Percentiles rank a stretch among this genome's conserved stretches.
Evolutionary conservation across 2,329 filamentous ascomycete genomes (phyloP).

Genomic region (Trichoderma breve): DNA sequence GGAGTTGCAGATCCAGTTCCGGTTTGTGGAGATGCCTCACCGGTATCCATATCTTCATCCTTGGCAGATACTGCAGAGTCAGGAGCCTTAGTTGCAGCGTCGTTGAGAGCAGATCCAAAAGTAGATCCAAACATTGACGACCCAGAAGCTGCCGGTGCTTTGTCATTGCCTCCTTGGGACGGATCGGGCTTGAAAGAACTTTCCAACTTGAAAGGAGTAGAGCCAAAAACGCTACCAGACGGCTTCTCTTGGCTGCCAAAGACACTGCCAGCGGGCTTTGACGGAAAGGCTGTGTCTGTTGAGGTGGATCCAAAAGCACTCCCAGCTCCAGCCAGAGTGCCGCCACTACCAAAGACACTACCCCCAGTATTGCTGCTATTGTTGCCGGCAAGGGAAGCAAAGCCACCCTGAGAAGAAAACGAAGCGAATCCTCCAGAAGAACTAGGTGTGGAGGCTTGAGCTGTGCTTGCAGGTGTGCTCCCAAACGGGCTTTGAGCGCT

Average conservation of each 20-base stretch:
- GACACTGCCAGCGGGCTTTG: slow-evolving; percentile 37
- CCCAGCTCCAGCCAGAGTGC: slow-evolving; percentile 35
- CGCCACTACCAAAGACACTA: slow-evolving; percentile 38
- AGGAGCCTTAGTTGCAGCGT: slow-evolving; percentile 40
- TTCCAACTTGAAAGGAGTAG: slow-evolving; percentile 63
- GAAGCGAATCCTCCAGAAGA: slow-evolving; percentile 51
- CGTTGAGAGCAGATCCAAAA: slow-evolving; percentile 59
- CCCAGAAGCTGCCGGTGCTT: slow-evolving; percentile 41
- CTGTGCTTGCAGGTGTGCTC: slow-evolving; percentile 27
- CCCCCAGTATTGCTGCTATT: slow-evolving; percentile 35
- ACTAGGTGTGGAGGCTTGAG: slow-evolving; percentile 32
- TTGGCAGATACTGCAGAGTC: slow-evolving; percentile 38
- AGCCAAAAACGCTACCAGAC: slow-evolving; percentile 42
- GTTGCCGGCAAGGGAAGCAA: slow-evolving; percentile 46
- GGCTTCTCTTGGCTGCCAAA: slow-evolving; percentile 57
- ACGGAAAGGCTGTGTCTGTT: slow-evolving; percentile 44
- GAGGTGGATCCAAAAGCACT: slow-evolving; percentile 34
- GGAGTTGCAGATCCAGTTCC: slow-evolving; percentile 48
- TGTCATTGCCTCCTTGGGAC: slow-evolving; percentile 57
- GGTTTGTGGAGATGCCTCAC: slow-evolving; percentile 36
- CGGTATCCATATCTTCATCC: slow-evolving; percentile 54
- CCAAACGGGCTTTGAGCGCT: slow-evolving; percentile 40
- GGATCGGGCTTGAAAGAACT: slow-evolving; percentile 67
- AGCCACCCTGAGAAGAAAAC: slow-evolving; percentile 56
- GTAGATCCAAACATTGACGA: slow-evolving; percentile 58